Evolutionary conservation across 2,329 filamentous ascomycete genomes (phyloP).

Genomic region (Cordyceps tenuipes): DNA sequence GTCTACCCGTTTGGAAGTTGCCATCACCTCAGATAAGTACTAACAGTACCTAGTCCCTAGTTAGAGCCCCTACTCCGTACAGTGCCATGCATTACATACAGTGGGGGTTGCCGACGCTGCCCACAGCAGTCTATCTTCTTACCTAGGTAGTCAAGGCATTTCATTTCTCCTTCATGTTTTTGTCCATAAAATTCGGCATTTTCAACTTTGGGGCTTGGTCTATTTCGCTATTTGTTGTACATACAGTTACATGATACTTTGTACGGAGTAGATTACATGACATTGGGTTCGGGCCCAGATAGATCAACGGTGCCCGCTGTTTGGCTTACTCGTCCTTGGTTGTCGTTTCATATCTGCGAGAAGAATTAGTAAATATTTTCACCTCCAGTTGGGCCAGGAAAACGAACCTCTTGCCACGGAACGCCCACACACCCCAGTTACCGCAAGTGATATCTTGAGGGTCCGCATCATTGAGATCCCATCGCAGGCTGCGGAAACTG

Average conservation of each 20-base stretch:
- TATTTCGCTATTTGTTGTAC: conserved; percentile 9
- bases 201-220: conserved; percentile 1
- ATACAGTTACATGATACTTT: conserved; percentile 11
- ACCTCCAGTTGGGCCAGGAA: neutral
- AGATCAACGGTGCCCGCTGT: neutral
- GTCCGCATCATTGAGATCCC: conserved; percentile 95
- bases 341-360: conserved; percentile 53
- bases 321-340: conserved; percentile 35
- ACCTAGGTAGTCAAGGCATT: neutral
- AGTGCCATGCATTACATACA: too few species aligned
- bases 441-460: conserved; percentile 90
- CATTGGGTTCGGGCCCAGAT: neutral
- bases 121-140: neutral
- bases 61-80: too few species aligned
- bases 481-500: conserved; percentile 81
- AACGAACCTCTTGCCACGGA: conserved; percentile 86
- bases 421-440: conserved; percentile 96
- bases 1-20: too few species aligned
- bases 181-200: neutral
- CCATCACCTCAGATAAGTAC: too few species aligned
- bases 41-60: too few species aligned
- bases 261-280: conserved; percentile 2
- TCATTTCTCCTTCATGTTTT: neutral
- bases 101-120: neutral
- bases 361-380: conserved; percentile 23